Base-by-base conservation (phyloP, 1,284 basidiomycete genomes). In the Tausonia pullulans region DNA sequence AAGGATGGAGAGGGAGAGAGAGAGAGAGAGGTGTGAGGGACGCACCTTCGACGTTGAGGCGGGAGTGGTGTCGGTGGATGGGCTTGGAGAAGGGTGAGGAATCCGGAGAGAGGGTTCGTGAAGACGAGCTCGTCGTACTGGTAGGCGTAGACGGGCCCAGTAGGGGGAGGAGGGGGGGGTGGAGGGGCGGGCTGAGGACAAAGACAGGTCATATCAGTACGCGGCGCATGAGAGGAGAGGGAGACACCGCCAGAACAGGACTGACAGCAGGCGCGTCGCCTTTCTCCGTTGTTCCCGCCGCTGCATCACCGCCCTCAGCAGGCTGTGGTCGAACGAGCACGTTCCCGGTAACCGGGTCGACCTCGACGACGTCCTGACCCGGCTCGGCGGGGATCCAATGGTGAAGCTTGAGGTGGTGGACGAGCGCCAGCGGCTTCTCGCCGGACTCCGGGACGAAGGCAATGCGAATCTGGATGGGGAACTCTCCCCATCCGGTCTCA, bases 401-500 rank as follows among this genome's bases (percentile, higher is more conserved):
- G 74, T 98, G 96, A 0, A 99, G 83, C 75, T 98, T 98, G 74
- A 98, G 86, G 71, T 92, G 88, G 75, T 98, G 96, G 69, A 88
- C 87, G 61, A 95, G 79, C 4, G 83, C 82, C 68, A 97, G 79
- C 6, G 91, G 84, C 75, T 98, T 98, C 76, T 98, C 96, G 61
- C 84, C 87, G 2, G 93, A 85, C 76, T 99, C 96, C 55, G 83
- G 77, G n/a, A 92, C 81, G 76, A 98, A 98, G 60, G 87, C 88
- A 68, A 99, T 87, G 68, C 90, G 86, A 71, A 99, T 95, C 72
- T 88, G 84, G 67, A 98, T 87, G 71, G 97, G 92, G 76, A 99
- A 99, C 79, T 99, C 96, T 72, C 96, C 96, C 96, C 96, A 99
- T 57, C 95, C 96, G 8, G 95, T 98, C 75, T 98, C 96, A 6